These are phyloP conservation scores for Diaporthe sp. DNA, from an alignment of 2,329 filamentous ascomycete genomes.

Conservation along the genomic window DNA sequence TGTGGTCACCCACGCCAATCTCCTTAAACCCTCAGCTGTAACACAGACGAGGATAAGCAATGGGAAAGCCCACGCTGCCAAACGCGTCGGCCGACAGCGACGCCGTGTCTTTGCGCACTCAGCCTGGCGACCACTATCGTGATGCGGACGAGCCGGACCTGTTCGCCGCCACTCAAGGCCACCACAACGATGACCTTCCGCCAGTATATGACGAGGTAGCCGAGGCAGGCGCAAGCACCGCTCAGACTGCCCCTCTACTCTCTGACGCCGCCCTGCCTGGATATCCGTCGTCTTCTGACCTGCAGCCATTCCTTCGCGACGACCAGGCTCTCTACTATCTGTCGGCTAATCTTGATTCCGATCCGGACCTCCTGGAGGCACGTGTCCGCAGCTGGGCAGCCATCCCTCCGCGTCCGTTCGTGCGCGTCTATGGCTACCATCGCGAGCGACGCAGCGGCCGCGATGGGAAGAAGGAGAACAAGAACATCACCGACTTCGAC, in stretches of 20 bases:
- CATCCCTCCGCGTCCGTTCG: conserved; percentile 66
- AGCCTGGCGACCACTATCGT: conserved; percentile 49
- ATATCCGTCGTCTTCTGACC: conserved; percentile 40
- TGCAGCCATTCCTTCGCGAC: conserved; percentile 37
- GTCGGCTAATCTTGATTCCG: conserved; percentile 59
- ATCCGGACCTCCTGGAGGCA: conserved; percentile 58
- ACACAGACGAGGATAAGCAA: conserved; percentile 31
- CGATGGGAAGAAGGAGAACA: conserved; percentile 61
- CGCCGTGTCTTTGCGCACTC: conserved; percentile 49
- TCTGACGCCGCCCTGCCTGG: conserved; percentile 31
- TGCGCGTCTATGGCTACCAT: conserved; percentile 69
- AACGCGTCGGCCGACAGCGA: conserved; percentile 44
- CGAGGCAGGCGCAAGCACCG: conserved; percentile 39
- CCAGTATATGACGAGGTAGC: conserved; percentile 60
- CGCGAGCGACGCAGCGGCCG: conserved; percentile 57
- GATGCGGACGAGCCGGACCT: conserved; percentile 56
- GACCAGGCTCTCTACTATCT: conserved; percentile 53
- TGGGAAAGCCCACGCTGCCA: conserved; percentile 47
- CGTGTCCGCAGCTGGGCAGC: conserved; percentile 60
- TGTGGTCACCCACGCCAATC: background rate
- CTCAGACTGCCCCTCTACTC: conserved; percentile 46
- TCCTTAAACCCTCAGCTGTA: background rate
- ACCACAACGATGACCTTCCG: conserved; percentile 57
- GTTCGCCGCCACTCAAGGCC: background rate
- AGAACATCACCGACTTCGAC: conserved; percentile 70